Conservation (phyloP, 805 yeast species). For the Wickerhamiella bombiphila region DNA sequence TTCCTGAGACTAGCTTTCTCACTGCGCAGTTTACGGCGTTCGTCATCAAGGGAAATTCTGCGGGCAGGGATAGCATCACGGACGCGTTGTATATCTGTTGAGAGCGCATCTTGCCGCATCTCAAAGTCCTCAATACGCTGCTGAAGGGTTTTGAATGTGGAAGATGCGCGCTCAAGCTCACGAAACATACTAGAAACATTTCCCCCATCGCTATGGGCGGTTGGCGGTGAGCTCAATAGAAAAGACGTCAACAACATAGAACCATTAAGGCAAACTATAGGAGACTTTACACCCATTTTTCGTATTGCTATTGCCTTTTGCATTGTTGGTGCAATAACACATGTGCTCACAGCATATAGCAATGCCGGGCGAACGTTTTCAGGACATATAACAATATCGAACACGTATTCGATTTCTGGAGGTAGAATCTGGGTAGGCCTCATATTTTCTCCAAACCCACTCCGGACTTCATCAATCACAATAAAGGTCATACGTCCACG, state of each 20-base stretch:
- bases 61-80: too few species aligned
- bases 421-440: conserved; percentile 1
- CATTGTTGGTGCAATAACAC: background rate
- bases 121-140: background rate
- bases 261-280: background rate
- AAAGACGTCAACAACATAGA: background rate
- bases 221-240: background rate
- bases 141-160: background rate
- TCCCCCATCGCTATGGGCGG: background rate
- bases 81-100: too few species aligned
- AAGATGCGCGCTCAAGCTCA: background rate
- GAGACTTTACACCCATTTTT: background rate
- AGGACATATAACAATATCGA: conserved; percentile 63
- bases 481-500: background rate
- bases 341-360: conserved; percentile 34
- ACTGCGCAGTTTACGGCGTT: too few species aligned
- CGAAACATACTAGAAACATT: background rate
- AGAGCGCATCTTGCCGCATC: background rate
- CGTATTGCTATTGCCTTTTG: background rate
- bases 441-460: too few species aligned
- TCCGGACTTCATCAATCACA: background rate
- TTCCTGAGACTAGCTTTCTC: too few species aligned
- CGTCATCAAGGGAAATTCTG: too few species aligned
- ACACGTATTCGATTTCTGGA: conserved; percentile 43
- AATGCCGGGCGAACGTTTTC: conserved; percentile 58